Evolutionary conservation across 2,329 filamentous ascomycete genomes (phyloP), one percentile per base, ranked within the genome.

Genomic region (Fusarium sp.): DNA sequence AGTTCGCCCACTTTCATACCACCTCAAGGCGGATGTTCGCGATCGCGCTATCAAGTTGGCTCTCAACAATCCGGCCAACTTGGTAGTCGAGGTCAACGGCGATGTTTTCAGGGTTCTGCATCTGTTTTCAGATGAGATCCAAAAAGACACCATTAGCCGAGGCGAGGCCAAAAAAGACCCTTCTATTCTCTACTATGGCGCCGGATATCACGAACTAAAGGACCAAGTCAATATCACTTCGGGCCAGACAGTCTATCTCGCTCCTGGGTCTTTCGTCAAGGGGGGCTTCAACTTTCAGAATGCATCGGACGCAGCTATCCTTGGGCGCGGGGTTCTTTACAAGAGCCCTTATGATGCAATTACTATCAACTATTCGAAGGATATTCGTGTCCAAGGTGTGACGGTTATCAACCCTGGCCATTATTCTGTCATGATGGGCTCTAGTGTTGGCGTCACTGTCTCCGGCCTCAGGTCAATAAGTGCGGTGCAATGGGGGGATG

Each of bases 401-500:
- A 57, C 36, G 13, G 62, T 54, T 4, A 31, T 42, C 18, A 47
- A 25, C 35, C 18, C 40, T 22, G 25, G 52, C 18, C 52, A 56
- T 33, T 58, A 42, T 35, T 54, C 25, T 6, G 35, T 36, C 35
- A 33, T 59, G 22, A 36, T 59, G 52, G 52, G 52, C 33, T 38
- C 56, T 0, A 59, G 33, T 29, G 25, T 40, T 14, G 2, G 3
- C 22, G 35, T 59, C 20, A 36, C 14, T 1, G 33, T 59, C 14
- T 40, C 33, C 8, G 54, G 36, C 18, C 7, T 29, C 6, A 25
- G 62, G 18, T 29, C 47, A 1, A 31, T 65, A 1, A 65, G 62
- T 33, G 33, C 62, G 6, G 62, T 58, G 10, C 7, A 58, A 18
- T 65, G 62, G 62, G 62, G 62, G 6, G 62, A 65, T 25, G 62